Evolutionary conservation across 805 yeast genomes (phyloP), one percentile per base, ranked within the genome.

Genomic region (Spencermartinsiella europaea): DNA sequence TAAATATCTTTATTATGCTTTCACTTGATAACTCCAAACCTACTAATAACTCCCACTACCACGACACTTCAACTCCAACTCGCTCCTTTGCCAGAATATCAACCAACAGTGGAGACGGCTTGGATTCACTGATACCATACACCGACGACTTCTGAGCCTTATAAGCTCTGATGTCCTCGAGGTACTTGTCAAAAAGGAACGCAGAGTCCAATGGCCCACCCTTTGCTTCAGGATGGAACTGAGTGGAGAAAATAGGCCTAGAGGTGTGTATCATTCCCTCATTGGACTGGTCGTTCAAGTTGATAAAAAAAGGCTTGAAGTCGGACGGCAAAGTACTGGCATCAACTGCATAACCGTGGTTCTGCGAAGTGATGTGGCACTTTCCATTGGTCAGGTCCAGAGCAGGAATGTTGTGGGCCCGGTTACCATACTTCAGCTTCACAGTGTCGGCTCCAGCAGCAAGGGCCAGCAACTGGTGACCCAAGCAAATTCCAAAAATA

Each of bases 171-270:
- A 93, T 82, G 60, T 83, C 74, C 34, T 72, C 77, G 59, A 93
- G 81, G 70, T 86, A 93, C 67, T 81, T 87, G 73, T 93, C 98
- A 59, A 93, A 93, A 67, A 93, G 73, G 70, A 80, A 87, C 2
- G 88, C 77, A 12, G 96, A 85, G 68, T 93, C 99, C 60, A 85
- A 76, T 49, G 99, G 99, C 58, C 99, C 99, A 59, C 99, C 98
- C 72, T 89, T 91, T 48, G 99, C 98, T 70, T 93, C 99, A 41
- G 99, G 99, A 67, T 93, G 99, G 77, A 93, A 93, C 69, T 93
- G 99, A 2, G 96, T 88, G 34, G 96, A 87, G 71, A 91, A 93
- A 46, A 91, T 85, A 44, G 99, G 99, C 66, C 79, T 83, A 34
- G 79, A 63, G 47, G 72, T 76, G 68, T 93, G 99, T 60, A 81